Conservation (phyloP, 768 basidiomycete genomes). For the Mycena olivaceomarginata region DNA sequence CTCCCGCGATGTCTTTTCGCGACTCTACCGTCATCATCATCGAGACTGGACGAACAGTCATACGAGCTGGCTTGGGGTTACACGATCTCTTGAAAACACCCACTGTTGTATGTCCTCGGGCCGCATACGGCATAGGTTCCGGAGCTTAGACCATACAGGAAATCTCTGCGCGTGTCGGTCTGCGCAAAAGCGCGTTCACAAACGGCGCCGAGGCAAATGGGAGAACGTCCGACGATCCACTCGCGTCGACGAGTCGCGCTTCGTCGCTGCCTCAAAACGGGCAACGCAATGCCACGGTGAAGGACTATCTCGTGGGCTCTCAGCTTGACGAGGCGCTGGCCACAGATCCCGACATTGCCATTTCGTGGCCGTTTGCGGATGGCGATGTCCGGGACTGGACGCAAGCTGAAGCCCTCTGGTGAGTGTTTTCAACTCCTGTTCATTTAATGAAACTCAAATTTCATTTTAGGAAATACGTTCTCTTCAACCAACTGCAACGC, state of each 20-base stretch:
- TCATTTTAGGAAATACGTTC: conserved; percentile 85
- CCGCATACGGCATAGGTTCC: conserved; percentile 10
- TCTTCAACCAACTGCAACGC: conserved; percentile 85
- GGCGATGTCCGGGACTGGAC: conserved; percentile 85
- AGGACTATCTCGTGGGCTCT: conserved; percentile 89
- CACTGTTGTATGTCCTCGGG: conserved; percentile 74
- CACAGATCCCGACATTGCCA: conserved; percentile 80
- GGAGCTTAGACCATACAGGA: conserved; percentile 68
- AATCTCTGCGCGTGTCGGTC: conserved; percentile 86
- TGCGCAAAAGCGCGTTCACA: conserved; percentile 70
- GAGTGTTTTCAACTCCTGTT: conserved; percentile 51
- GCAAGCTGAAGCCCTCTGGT: conserved; percentile 95
- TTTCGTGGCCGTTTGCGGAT: conserved; percentile 91
- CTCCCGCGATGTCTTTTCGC: conserved; percentile 77
- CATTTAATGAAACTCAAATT: conserved; percentile 21
- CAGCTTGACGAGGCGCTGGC: conserved; percentile 88
- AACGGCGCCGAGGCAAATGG: conserved; percentile 38
- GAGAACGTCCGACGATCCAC: conserved; percentile 47
- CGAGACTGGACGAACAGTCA: conserved; percentile 81
- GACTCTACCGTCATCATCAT: conserved; percentile 89
- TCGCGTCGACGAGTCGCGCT: conserved; percentile 67
- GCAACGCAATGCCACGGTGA: conserved; percentile 70
- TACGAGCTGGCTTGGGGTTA: conserved; percentile 88
- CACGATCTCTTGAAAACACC: conserved; percentile 87
- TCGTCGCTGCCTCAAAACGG: conserved; percentile 67